Conservation (phyloP, 1,284 basidiomycete species). For the Marasmius fiardii region DNA sequence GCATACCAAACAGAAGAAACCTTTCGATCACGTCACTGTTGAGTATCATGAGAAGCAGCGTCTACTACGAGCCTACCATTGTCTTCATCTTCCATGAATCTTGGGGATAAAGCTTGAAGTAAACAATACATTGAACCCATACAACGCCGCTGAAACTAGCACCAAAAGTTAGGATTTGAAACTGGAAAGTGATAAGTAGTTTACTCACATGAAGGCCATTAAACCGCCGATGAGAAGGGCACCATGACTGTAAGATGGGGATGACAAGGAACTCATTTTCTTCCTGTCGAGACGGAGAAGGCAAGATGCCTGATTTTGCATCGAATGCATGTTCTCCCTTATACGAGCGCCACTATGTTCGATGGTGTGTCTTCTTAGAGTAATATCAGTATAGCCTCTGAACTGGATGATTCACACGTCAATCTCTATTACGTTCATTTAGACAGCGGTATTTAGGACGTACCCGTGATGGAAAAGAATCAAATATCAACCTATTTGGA, state of each 20-base stretch:
- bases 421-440: no score
- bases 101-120: constrained; percentile 37
- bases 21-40: constrained; percentile 15
- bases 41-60: not conserved
- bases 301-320: no score
- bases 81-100: constrained; percentile 31
- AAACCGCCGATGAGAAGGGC: not conserved
- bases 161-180: not conserved
- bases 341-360: no score
- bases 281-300: not conserved
- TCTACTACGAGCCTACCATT: constrained; percentile 28
- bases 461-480: no score
- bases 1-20: constrained; percentile 28
- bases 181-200: not conserved
- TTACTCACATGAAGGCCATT: not conserved
- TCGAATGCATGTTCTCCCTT: no score
- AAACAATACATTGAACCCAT: constrained; percentile 37
- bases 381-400: no score
- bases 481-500: no score
- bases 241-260: not conserved
- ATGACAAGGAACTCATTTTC: not conserved
- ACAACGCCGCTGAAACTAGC: constrained; percentile 43
- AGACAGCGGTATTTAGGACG: no score
- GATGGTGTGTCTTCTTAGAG: no score
- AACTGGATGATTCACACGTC: no score